Evolutionary conservation across 768 basidiomycete genomes (phyloP), one percentile per base, ranked within the genome.

Genomic region (Asterophora lycoperdoides): DNA sequence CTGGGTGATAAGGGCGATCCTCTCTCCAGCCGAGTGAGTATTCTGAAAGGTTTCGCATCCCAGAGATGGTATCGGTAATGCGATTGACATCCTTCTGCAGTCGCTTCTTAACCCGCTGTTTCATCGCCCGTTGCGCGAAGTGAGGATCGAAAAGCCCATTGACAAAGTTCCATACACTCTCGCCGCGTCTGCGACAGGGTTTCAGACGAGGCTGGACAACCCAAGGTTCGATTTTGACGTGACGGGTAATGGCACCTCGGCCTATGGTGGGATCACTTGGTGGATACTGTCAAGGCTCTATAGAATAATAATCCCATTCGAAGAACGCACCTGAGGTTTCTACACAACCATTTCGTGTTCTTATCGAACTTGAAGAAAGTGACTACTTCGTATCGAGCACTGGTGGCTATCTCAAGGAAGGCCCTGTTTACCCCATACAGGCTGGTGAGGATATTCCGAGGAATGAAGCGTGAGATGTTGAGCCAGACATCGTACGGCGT

Each of bases 21-120:
- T 68, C 67, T 35, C 72, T 65, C 70, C 74, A 77, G n/a, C 62
- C 62, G 18, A 78, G 59, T 11, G 55, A 57, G 57, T 73, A 77
- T 42, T 67, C 67, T 23, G 64, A 51, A 9, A 76, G 58, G 8
- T 67, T 56, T 9, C 49, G 54, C 51, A 77, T 65, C 1, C 50
- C 56, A 29, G 54, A 50, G 14, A 75, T 63, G 0, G 70, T 64
- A 9, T 64, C 58, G 8, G 60, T 60, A 42, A 77, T 55, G 33
- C 60, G 62, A 4, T 46, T 53, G 6, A 66, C 67, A 39, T 73
- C 71, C 54, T 72, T 74, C 35, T 54, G 44, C 30, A 76, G 35
- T 4, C 71, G 68, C 46, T 68, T 67, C 41, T 62, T 59, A 8
- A 68, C 56, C 11, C 64, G 63, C 13, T 62, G 59, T n/a, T 72